phyloP scores from a whole-genome alignment of 768 basidiomycete genomes.

The Suillus brevipes region DNA sequence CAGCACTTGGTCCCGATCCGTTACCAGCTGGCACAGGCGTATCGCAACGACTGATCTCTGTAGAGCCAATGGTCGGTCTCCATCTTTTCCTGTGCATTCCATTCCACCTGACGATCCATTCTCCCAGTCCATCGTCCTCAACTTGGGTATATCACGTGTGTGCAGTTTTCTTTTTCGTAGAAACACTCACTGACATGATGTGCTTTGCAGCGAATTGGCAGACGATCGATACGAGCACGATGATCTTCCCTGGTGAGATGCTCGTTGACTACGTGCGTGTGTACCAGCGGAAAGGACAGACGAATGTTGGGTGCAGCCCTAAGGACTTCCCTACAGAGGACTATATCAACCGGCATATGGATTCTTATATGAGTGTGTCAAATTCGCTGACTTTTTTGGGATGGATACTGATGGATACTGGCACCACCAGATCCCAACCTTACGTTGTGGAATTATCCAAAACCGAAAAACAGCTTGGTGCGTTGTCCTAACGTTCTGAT shows the following conservation, averaged over 20 bases:
- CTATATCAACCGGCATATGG: slow-evolving; percentile 46
- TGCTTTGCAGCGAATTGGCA: slow-evolving; percentile 61
- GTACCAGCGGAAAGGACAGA: slow-evolving; percentile 47
- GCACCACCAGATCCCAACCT: slow-evolving; percentile 39
- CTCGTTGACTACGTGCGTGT: slow-evolving; percentile 61
- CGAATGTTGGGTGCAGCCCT: slow-evolving; percentile 53
- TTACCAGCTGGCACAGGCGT: slow-evolving; percentile 45
- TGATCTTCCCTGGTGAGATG: slow-evolving; percentile 52
- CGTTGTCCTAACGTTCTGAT: slow-evolving; percentile 3
- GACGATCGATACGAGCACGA: slow-evolving; percentile 43
- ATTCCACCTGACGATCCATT: background rate
- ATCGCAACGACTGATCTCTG: slow-evolving; percentile 56
- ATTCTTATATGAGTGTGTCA: slow-evolving; percentile 59
- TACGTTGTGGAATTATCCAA: slow-evolving; percentile 43
- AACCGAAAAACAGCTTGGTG: slow-evolving; percentile 39
- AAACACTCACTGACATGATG: background rate
- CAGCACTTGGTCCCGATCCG: slow-evolving; percentile 51
- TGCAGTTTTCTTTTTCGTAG: slow-evolving; percentile 16
- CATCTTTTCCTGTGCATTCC: background rate
- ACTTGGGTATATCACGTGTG: slow-evolving; percentile 60
- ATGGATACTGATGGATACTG: background rate
- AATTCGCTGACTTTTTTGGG: slow-evolving; percentile 1
- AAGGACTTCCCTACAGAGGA: slow-evolving; percentile 46
- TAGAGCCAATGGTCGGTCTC: slow-evolving; percentile 46
- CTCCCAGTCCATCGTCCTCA: slow-evolving; percentile 50